phyloP scores from a whole-genome alignment of 495 filamentous ascomycete species.

The Poronia punctata region DNA sequence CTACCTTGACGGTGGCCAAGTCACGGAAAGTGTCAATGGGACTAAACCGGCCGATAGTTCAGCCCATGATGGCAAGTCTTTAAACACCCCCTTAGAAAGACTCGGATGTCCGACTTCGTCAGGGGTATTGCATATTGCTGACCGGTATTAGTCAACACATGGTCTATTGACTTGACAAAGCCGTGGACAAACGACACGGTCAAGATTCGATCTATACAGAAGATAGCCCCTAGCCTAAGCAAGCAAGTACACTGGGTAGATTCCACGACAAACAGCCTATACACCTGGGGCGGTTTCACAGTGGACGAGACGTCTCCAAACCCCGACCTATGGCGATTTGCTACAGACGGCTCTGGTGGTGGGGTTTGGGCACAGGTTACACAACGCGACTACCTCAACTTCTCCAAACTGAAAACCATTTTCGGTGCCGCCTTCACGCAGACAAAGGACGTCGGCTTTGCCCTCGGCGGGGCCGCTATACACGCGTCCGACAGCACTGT shows the following conservation, averaged over 20 bases:
- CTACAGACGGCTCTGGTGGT: conserved; percentile 26
- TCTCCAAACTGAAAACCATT: conserved; percentile 13
- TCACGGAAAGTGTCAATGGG: conserved; percentile 15
- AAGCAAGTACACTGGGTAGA: conserved; percentile 27
- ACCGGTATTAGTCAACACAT: conserved; percentile 24
- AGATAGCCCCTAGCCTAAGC: conserved; percentile 13
- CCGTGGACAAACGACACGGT: conserved; percentile 29
- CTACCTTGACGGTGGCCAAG: conserved; percentile 28
- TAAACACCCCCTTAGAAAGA: no score
- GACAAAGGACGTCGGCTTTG: conserved; percentile 14
- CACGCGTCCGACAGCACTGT: conserved; percentile 19
- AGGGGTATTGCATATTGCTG: no score
- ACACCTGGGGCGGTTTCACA: conserved; percentile 30
- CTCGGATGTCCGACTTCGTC: no score
- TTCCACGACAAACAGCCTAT: conserved; percentile 18
- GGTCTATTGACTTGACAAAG: conserved; percentile 30
- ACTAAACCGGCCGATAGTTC: conserved; percentile 13
- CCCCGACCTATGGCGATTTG: conserved; percentile 27
- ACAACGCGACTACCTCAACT: conserved; percentile 17
- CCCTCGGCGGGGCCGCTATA: conserved; percentile 23
- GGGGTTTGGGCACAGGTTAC: conserved; percentile 28
- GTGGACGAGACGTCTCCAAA: conserved; percentile 8
- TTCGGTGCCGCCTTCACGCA: conserved; percentile 20
- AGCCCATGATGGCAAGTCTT: conserved; percentile 2
- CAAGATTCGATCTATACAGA: conserved; percentile 19